Evolutionary conservation across 129 eudicot genomes (phyloP).

Genomic region (Artemisia annua): DNA sequence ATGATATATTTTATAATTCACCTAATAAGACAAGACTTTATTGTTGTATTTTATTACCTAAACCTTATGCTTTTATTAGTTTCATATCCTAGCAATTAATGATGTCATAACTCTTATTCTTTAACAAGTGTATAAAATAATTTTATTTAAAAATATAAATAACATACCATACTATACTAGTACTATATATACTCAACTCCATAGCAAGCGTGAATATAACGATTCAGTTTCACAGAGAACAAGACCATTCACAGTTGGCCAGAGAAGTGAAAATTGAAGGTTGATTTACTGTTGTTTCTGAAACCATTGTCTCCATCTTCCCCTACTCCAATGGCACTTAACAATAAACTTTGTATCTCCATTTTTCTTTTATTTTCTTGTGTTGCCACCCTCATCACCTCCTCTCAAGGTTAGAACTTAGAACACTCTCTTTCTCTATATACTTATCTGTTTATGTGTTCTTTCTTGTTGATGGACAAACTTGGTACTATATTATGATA

Average conservation of each 20-base stretch:
- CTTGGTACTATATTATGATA: too few relatives aligned
- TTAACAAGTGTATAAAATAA: constrained; percentile 6
- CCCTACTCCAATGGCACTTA: constrained; percentile 56
- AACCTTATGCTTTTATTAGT: not conserved
- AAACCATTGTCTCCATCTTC: constrained; percentile 27
- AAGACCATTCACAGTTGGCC: constrained; percentile 70
- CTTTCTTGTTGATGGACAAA: too few relatives aligned
- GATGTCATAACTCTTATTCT: constrained; percentile 16
- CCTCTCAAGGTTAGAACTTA: constrained; percentile 58
- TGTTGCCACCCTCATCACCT: constrained; percentile 37
- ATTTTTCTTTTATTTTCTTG: constrained; percentile 36
- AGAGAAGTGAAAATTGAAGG: constrained; percentile 29
- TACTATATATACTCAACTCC: not conserved
- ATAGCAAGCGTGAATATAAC: constrained; percentile 17
- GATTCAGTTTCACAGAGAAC: constrained; percentile 37
- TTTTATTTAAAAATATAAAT: not conserved
- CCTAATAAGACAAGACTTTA: too few relatives aligned
- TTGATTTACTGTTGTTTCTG: constrained; percentile 14
- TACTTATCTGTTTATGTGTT: not conserved
- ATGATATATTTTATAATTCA: too few relatives aligned
- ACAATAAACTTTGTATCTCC: constrained; percentile 17
- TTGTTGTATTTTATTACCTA: too few relatives aligned
- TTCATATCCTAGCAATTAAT: constrained; percentile 23
- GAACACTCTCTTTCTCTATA: constrained; percentile 10
- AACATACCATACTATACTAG: not conserved